phyloP scores from a whole-genome alignment of 2,329 filamentous ascomycete genomes.

The Phyllosticta capitalensis region DNA sequence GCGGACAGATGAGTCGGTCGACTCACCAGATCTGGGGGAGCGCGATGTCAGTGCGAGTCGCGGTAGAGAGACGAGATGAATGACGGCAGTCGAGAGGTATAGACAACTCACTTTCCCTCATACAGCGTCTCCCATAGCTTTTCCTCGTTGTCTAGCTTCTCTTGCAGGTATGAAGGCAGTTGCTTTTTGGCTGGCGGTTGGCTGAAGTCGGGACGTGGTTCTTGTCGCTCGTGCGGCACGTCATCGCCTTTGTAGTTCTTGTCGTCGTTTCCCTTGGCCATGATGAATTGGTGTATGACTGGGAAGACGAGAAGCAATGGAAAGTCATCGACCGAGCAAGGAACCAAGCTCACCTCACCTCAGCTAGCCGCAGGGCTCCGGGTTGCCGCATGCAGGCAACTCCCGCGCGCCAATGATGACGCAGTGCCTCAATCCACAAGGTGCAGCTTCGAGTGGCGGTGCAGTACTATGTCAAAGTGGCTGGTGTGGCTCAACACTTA shows the following conservation, averaged over 20 bases:
- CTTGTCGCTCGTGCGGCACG: conserved; percentile 33
- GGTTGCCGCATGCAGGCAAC: neutral
- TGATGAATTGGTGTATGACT: conserved; percentile 13
- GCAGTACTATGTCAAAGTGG: neutral
- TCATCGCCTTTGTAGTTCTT: conserved; percentile 17
- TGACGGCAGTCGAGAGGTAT: neutral
- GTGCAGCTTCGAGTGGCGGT: neutral
- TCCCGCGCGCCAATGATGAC: neutral
- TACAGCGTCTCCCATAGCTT: conserved; percentile 69
- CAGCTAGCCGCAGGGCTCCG: neutral
- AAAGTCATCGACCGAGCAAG: neutral
- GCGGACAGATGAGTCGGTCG: conserved; percentile 74
- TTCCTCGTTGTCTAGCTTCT: conserved; percentile 53
- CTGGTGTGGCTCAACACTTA: neutral
- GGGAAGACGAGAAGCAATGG: neutral
- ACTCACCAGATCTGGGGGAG: conserved; percentile 55
- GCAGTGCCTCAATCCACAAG: neutral
- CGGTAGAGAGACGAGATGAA: neutral
- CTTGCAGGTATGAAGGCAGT: conserved; percentile 47
- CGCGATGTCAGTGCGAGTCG: conserved; percentile 3
- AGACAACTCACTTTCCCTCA: conserved; percentile 60
- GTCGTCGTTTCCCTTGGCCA: conserved; percentile 30
- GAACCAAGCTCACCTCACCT: neutral
- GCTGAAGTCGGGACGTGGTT: conserved; percentile 39
- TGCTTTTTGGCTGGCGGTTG: conserved; percentile 37